Conservation (phyloP, 1,284 basidiomycete genomes). For the Moesziomyces globuligerus region DNA sequence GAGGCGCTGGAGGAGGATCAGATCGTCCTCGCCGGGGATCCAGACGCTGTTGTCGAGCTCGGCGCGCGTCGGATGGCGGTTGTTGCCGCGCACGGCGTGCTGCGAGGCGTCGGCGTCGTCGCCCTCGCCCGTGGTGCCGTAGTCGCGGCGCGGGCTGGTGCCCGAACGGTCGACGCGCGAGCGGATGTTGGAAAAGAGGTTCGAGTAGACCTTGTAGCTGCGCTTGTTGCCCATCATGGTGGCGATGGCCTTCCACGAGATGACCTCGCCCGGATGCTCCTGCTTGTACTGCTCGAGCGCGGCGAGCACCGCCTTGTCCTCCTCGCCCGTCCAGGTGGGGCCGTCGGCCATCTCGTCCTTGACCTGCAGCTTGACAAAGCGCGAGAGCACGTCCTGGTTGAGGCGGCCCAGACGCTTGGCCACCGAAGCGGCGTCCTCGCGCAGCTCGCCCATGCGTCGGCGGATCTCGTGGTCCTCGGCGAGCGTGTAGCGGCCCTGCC, state of each 20-base stretch:
- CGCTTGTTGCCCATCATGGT: conserved; percentile 46
- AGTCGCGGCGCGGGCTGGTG: conserved; percentile 20
- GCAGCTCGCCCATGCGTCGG: conserved; percentile 20
- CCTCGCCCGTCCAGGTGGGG: conserved; percentile 34
- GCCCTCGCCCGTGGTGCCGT: conserved; percentile 24
- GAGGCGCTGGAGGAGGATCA: conserved; percentile 47
- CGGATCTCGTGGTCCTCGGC: conserved; percentile 43
- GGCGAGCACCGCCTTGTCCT: conserved; percentile 46
- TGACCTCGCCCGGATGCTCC: conserved; percentile 40
- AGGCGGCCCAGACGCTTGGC: conserved; percentile 52
- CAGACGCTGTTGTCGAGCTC: conserved; percentile 44
- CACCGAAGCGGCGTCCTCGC: conserved; percentile 32
- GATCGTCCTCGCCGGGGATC: conserved; percentile 44
- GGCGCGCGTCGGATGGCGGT: conserved; percentile 34
- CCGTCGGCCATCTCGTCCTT: conserved; percentile 35
- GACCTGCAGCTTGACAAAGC: conserved; percentile 45
- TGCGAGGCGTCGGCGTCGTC: conserved; percentile 14
- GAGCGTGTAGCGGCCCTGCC: conserved; percentile 43
- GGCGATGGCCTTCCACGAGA: conserved; percentile 48
- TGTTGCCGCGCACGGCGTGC: conserved; percentile 29
- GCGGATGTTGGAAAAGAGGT: conserved; percentile 40
- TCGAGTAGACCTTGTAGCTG: conserved; percentile 51
- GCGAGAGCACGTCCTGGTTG: conserved; percentile 34
- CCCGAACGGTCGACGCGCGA: conserved; percentile 34
- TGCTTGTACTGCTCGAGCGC: conserved; percentile 42